Percentiles rank a stretch among this genome's conserved stretches.
These are phyloP conservation scores for Globisporangium paroecandrum DNA, from an alignment of 352 stramenopile species.

Conservation along the genomic window DNA sequence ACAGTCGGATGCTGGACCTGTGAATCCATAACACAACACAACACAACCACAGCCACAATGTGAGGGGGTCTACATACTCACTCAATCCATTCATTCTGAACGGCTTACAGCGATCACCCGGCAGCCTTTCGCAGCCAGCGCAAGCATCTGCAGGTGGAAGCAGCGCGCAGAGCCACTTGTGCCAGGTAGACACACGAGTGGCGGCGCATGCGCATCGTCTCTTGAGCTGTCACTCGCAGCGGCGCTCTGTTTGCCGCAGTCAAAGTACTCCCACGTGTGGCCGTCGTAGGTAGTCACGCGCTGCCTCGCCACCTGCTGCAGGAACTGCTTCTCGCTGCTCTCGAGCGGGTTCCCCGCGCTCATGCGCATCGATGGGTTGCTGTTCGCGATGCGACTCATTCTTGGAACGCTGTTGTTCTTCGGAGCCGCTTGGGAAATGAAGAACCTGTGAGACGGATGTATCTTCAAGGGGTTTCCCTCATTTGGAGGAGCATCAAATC, in stretches of 20 bases:
- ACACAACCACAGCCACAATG: background rate
- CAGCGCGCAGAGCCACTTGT: constrained; percentile 43
- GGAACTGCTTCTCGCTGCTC: constrained; percentile 47
- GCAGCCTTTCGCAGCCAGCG: constrained; percentile 54
- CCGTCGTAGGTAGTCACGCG: constrained; percentile 75
- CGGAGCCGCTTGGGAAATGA: background rate
- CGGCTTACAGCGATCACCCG: constrained; percentile 50
- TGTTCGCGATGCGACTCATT: constrained; percentile 22
- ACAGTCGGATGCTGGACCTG: constrained; percentile 69
- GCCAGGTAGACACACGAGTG: constrained; percentile 66
- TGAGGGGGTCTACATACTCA: background rate
- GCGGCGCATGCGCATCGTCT: constrained; percentile 14
- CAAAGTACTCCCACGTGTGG: constrained; percentile 77
- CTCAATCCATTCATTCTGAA: background rate
- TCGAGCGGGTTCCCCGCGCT: constrained; percentile 15
- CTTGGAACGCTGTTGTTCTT: background rate
- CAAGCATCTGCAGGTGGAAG: constrained; percentile 58
- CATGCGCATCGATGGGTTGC: constrained; percentile 12
- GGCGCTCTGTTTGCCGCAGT: constrained; percentile 42
- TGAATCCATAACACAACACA: background rate
- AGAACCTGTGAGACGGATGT: background rate
- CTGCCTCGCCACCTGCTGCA: constrained; percentile 58
- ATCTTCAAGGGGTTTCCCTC: background rate
- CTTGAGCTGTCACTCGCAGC: background rate
- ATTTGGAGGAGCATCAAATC: no score